Conservation (phyloP, 345 rosid genomes). For the Euphorbia pulcherrima region DNA sequence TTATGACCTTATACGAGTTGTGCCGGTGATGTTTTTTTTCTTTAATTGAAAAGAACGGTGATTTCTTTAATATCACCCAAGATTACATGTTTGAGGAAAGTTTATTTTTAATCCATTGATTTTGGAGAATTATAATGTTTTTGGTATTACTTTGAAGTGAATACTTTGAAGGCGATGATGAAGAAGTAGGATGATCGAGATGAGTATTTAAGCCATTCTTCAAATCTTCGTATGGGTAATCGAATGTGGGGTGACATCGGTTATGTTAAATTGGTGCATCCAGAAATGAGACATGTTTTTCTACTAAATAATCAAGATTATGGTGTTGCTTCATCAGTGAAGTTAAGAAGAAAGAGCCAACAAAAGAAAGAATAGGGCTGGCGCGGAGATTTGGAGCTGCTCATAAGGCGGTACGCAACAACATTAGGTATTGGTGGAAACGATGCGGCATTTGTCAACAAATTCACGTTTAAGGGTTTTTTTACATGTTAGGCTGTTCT, state of each 20-base stretch:
- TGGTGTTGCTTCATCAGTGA: constrained; percentile 56
- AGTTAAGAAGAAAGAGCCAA: constrained; percentile 53
- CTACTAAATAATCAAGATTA: constrained; percentile 34
- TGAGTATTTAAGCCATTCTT: constrained; percentile 44
- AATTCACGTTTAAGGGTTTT: no score
- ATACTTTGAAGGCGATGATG: constrained; percentile 33
- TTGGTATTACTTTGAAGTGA: constrained; percentile 37
- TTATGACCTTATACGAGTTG: not conserved
- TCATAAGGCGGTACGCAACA: constrained; percentile 70
- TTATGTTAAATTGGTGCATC: constrained; percentile 75
- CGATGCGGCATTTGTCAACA: no score
- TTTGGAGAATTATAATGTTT: constrained; percentile 38
- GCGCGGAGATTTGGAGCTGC: constrained; percentile 96
- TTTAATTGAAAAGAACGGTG: not conserved
- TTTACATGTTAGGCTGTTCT: no score
- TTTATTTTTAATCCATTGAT: constrained; percentile 68
- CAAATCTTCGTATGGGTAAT: constrained; percentile 68
- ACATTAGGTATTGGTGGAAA: no score
- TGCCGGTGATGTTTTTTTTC: not conserved
- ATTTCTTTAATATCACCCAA: constrained; percentile 39
- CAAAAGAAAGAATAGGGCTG: constrained; percentile 55
- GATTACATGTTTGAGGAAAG: constrained; percentile 97
- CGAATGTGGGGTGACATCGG: constrained; percentile 96
- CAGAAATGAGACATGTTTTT: constrained; percentile 70
- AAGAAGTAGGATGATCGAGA: constrained; percentile 51